A percentile compares a stretch with the other conserved stretches of the same genome.
Conservation (phyloP, 2,329 filamentous ascomycete genomes). For the Beauveria asiatica region DNA sequence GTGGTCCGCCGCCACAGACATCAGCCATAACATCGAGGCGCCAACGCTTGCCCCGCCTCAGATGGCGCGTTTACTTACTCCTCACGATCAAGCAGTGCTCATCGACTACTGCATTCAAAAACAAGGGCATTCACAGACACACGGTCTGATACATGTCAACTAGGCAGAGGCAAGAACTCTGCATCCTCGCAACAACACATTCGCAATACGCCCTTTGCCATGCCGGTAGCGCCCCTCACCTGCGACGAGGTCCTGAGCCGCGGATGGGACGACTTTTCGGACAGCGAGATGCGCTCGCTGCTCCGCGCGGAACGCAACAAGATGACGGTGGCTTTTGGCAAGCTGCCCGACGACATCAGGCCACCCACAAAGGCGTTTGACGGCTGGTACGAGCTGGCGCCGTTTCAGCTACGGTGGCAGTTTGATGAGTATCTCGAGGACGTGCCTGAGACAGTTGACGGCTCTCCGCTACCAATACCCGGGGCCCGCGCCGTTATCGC, state of each 20-base stretch:
- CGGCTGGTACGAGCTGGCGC: conserved; percentile 71
- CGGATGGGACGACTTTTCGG: conserved; percentile 5
- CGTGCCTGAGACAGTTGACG: conserved; percentile 59
- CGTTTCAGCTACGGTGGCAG: conserved; percentile 51
- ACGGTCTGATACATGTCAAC: too few species aligned
- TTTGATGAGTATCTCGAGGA: conserved; percentile 66
- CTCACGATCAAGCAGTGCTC: neutral
- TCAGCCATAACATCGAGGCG: neutral
- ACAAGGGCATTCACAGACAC: neutral
- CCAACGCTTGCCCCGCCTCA: neutral
- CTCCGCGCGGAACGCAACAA: conserved; percentile 3
- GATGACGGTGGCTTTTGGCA: neutral
- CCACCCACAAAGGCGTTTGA: conserved; percentile 65
- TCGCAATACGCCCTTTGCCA: neutral
- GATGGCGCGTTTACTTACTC: neutral
- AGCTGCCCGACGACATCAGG: conserved; percentile 18
- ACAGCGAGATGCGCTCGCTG: neutral
- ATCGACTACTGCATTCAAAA: neutral
- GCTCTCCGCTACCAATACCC: conserved; percentile 52
- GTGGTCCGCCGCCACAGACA: neutral
- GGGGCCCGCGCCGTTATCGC: conserved; percentile 82
- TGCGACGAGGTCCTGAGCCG: conserved; percentile 4
- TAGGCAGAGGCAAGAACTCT: too few species aligned
- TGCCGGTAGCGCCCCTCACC: conserved; percentile 7
- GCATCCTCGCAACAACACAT: neutral